Conservation (phyloP, 1,139 yeast genomes). For the Taphrina deformans region DNA sequence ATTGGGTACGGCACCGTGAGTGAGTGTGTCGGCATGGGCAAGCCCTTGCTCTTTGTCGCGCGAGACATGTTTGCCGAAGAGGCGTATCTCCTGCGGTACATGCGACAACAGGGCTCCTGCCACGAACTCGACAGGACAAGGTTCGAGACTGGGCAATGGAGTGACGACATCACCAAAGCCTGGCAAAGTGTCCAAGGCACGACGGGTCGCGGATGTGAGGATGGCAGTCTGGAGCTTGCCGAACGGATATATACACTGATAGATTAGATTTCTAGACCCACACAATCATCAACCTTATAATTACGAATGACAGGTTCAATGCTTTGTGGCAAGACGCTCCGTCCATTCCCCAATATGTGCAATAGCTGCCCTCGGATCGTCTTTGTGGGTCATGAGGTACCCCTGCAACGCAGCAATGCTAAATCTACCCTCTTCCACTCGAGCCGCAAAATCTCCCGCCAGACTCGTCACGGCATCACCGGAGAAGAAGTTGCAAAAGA, state of each 20-base stretch:
- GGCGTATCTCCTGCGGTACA: conserved; percentile 3
- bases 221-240: conserved; percentile 6
- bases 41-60: conserved; percentile 15
- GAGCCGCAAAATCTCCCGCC: conserved; percentile 57
- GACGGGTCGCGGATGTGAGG: background rate
- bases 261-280: background rate
- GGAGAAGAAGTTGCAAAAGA: conserved; percentile 83
- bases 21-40: conserved; percentile 24
- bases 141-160: conserved; percentile 18
- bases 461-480: conserved; percentile 53
- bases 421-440: conserved; percentile 52
- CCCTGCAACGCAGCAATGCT: conserved; percentile 97
- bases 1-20: conserved; percentile 29
- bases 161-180: background rate
- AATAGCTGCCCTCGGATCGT: conserved; percentile 76
- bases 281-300: no score
- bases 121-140: background rate
- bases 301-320: background rate
- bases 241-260: background rate
- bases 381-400: conserved; percentile 85
- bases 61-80: conserved; percentile 31
- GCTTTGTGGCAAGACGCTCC: background rate
- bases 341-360: conserved; percentile 49
- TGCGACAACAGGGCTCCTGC: background rate
- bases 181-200: background rate